phyloP scores from a whole-genome alignment of 1,284 basidiomycete species.

The Sphagnurus paluster region DNA sequence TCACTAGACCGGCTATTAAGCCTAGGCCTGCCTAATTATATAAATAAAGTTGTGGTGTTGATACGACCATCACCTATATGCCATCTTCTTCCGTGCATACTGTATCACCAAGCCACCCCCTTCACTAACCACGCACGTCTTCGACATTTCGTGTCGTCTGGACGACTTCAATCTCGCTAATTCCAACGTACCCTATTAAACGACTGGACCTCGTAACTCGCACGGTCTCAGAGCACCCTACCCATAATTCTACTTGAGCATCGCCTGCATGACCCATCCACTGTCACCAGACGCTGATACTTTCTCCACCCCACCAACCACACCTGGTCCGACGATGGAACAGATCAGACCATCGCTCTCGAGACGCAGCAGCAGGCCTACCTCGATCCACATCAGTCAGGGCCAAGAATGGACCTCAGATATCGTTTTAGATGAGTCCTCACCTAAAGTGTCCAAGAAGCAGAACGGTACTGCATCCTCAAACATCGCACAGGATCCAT shows the following conservation, averaged over 20 bases:
- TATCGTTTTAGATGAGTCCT: conserved; percentile 45
- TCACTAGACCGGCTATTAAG: no score
- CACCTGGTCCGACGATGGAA: conserved; percentile 36
- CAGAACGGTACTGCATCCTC: conserved; percentile 22
- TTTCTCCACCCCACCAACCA: conserved; percentile 65
- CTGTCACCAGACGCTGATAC: conserved; percentile 50
- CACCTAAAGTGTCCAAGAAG: conserved; percentile 35
- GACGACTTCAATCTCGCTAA: conserved; percentile 10
- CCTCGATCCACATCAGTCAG: conserved; percentile 46
- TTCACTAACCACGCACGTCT: background rate
- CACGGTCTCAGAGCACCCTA: conserved; percentile 5
- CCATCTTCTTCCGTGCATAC: background rate
- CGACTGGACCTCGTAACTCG: background rate
- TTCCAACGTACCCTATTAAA: background rate
- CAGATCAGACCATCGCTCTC: conserved; percentile 46
- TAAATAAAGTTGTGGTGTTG: background rate
- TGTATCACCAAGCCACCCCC: background rate
- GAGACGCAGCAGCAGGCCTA: conserved; percentile 47
- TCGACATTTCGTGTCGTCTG: conserved; percentile 12
- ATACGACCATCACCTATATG: background rate
- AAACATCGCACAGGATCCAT: conserved; percentile 20
- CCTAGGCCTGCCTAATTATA: no score
- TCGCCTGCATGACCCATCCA: conserved; percentile 15
- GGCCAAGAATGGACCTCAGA: conserved; percentile 48
- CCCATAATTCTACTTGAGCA: background rate